Base-by-base conservation (phyloP, 208 protist species). In the Acanthamoeba lenticulata region DNA sequence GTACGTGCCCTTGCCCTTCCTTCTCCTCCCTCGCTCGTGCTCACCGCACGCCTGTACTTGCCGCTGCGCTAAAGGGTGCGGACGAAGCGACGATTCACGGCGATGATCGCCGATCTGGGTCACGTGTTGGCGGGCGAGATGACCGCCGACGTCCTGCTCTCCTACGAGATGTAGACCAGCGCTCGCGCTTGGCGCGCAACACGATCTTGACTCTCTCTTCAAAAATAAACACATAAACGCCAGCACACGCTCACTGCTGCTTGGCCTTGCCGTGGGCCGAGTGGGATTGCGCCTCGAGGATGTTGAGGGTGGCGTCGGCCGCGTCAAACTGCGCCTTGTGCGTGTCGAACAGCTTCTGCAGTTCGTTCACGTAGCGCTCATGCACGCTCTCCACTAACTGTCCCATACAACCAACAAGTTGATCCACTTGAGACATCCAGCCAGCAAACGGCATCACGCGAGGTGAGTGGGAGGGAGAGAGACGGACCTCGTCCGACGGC, bases 121-220 rank as follows among this genome's bases (percentile, higher is more conserved):
- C 79, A 88, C 42, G 47, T 88, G 13, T 42, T 88, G 4, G 79
- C 79, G 3, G 79, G 79, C 29, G 79, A 88, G 47, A 88, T 88
- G 79, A 88, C 79, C 6, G 79, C 45, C 29, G 79, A 88, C 32
- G 47, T 88, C 57, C 34, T 88, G 5, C 79, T 88, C 11, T 60
- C 79, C 47, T 88, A 88, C 32, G 79, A 88, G 27, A 79, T 79
- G 69, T 79, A 52, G 15, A 5, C 9, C 47, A 15, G 9, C 5
- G 5, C 15, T 52, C 9, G 9, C 47, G 5, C 9, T 52, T 52
- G 9, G 47, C 9, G 9, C 15, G 47, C 47, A 19, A 52, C 47
- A 52, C 15, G 9, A 19, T 52, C 47, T 52, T 15, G 27, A 24
- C 29, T 24, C 9, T 19, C 49, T 57, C 47, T 52, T 19, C 47